These are phyloP conservation scores for Isoetes taiwanensis DNA, from an alignment of 75 land plant species.

Conservation along the genomic window DNA sequence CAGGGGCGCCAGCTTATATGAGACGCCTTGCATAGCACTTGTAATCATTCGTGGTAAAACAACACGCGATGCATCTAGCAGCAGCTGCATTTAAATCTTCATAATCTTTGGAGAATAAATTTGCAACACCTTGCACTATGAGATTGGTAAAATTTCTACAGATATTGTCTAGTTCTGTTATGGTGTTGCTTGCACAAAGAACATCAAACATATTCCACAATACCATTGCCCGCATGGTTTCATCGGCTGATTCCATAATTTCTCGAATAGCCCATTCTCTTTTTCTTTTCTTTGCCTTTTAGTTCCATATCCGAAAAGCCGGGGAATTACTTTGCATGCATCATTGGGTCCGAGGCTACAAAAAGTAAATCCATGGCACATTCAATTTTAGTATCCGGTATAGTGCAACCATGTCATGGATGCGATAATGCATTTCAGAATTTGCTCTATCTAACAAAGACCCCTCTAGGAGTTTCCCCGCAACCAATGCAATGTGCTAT, in stretches of 20 bases:
- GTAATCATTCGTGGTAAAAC: slow-evolving; percentile 2
- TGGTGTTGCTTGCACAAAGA: background rate
- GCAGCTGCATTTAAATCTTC: background rate
- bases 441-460: slow-evolving; percentile 23
- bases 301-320: slow-evolving; percentile 32
- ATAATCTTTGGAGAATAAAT: background rate
- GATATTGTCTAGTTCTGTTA: background rate
- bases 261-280: slow-evolving; percentile 8
- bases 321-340: slow-evolving; percentile 18
- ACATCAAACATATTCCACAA: too few relatives aligned
- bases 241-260: too few relatives aligned
- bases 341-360: too few relatives aligned
- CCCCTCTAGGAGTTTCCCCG: slow-evolving; percentile 28
- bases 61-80: slow-evolving; percentile 4
- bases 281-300: slow-evolving; percentile 10
- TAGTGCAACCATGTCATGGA: slow-evolving; percentile 44
- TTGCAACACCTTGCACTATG: background rate
- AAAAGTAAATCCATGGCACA: slow-evolving; percentile 20
- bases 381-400: slow-evolving; percentile 18
- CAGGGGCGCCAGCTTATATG: slow-evolving; percentile 7
- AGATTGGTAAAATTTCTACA: background rate
- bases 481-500: slow-evolving; percentile 24
- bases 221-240: too few relatives aligned
- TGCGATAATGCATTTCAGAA: slow-evolving; percentile 16
- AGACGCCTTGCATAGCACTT: background rate